Evolutionary conservation across 371 early-diverging fungal species (phyloP), one percentile per base, ranked within the genome.

Genomic region (Saksenaea vasiformis): DNA sequence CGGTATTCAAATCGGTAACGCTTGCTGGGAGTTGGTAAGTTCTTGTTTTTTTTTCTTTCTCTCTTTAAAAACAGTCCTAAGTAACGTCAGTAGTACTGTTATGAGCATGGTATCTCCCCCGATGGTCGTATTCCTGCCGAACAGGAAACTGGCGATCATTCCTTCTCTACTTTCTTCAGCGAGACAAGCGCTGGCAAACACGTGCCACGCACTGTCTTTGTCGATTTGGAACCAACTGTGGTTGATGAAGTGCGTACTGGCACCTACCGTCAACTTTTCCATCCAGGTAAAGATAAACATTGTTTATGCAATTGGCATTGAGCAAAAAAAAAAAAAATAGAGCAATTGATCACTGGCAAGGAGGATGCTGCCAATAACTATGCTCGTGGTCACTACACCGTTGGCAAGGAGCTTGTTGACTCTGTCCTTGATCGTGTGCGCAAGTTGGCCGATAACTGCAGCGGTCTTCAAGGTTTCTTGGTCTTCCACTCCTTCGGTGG

Each of bases 331-430:
- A 88, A 77, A 90, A 90, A 76, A 34, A 5, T 61, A 68, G 94
- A 95, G 75, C 95, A 96, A 88, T 86, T 99, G 74, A 97, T 99
- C 83, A 91, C 92, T 67, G 99, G 99, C 73, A 97, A 98, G 88
- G 98, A 98, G 83, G 99, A 98, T 83, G 99, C 99, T 36, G 99
- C 98, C 76, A 98, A 99, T 90, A 98, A 98, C 93, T 99, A 98
- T 79, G 99, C 99, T 57, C 93, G 98, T 90, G 99, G 99, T 76
- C 98, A 99, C 88, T 99, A 98, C 89, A 98, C 99, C 60, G 92
- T 97, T 66, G 99, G 99, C 65, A 98, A 98, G 89, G 98, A 97
- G 79, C 91, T 98, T 57, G 93, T 98, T 65, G 99, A 99, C 85
- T 79, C 86, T 56, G 97, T 96, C 58, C 87, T 98, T 61, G 98